Percentiles rank a stretch among this genome's conserved stretches.
Evolutionary conservation across 2,329 filamentous ascomycete genomes (phyloP).

Genomic region (Penicillium sclerotigenum): DNA sequence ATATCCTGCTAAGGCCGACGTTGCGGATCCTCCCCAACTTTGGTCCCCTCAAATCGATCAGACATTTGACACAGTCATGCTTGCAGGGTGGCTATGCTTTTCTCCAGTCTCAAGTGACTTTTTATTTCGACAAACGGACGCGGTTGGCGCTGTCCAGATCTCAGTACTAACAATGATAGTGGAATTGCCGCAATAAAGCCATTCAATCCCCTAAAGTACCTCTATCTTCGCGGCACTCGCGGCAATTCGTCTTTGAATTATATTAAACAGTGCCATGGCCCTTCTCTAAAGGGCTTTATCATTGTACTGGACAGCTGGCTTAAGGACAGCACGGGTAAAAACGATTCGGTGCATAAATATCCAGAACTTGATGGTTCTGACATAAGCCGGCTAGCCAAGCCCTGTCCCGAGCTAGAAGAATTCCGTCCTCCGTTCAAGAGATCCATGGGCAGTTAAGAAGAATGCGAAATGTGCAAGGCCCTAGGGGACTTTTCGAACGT

Average conservation of each 20-base stretch:
- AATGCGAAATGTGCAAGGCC: slow-evolving; percentile 15
- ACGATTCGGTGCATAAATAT: not conserved
- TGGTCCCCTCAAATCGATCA: not conserved
- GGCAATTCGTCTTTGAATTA: not conserved
- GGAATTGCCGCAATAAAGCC: not conserved
- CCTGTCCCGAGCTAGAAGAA: slow-evolving; percentile 9
- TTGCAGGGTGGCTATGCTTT: not conserved
- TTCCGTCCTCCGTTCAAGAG: slow-evolving; percentile 9
- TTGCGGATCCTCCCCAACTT: slow-evolving; percentile 6
- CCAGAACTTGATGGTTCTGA: not conserved
- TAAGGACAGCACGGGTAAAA: not conserved
- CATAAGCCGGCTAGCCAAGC: slow-evolving; percentile 1
- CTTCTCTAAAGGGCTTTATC: slow-evolving; percentile 4
- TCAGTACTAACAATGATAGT: not conserved
- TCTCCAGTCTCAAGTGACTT: slow-evolving; percentile 8
- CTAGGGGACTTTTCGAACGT: slow-evolving; percentile 9
- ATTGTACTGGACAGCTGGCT: not conserved
- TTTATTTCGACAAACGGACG: not conserved
- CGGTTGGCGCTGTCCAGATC: not conserved
- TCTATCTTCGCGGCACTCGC: not conserved
- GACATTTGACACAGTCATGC: not conserved
- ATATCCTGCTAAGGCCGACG: not conserved
- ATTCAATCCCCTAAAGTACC: slow-evolving; percentile 8
- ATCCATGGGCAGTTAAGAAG: slow-evolving; percentile 6
- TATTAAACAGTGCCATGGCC: slow-evolving; percentile 3